Evolutionary conservation across 2,329 filamentous ascomycete genomes (phyloP), one percentile per base, ranked within the genome.

Genomic region (Sphaceloma murrayae): DNA sequence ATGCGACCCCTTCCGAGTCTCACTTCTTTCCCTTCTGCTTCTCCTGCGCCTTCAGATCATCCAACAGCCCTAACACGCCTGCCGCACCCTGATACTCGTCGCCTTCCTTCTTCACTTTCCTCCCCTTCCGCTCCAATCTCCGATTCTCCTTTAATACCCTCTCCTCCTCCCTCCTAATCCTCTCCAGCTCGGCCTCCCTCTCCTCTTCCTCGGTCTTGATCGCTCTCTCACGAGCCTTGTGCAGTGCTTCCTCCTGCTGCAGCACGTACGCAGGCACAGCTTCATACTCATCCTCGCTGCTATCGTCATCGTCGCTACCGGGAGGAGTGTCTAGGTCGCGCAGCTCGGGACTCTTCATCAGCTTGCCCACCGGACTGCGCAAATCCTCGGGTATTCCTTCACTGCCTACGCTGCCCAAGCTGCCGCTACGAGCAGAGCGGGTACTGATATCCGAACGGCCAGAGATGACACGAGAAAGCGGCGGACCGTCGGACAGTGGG

Each of bases 401-500:
- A 42, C 40, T 24, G 49, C 56, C 34, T 62, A 64, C 11, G 67
- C 61, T 13, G 67, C 70, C 29, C 70, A 64, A 5, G 68, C 72
- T 46, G 69, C 69, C 24, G 65, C 66, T 34, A 66, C 66, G 54
- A 71, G 73, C 53, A 29, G 46, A 48, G 14, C 44, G 45, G 17
- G 36, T 39, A 32, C 50, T 52, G 11, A 48, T 30, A 7, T 55
- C 53, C 11, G 53, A 56, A 4, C 50, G 48, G 3, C 46, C 53
- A 16, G 57, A 57, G 18, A 54, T 54, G 8, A 57, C 48, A 27
- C 56, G 48, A 2, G 56, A 53, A 5, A 59, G 50, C 4, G 55
- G 54, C 33, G 48, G 53, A 22, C 54, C 54, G 16, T 57, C 50
- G 7, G 14, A n/a, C n/a, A n/a, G n/a, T 7, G 18, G 21, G 16